These are phyloP conservation scores for Saussurea involucrata DNA, from an alignment of 129 eudicot genomes.

Conservation along the genomic window DNA sequence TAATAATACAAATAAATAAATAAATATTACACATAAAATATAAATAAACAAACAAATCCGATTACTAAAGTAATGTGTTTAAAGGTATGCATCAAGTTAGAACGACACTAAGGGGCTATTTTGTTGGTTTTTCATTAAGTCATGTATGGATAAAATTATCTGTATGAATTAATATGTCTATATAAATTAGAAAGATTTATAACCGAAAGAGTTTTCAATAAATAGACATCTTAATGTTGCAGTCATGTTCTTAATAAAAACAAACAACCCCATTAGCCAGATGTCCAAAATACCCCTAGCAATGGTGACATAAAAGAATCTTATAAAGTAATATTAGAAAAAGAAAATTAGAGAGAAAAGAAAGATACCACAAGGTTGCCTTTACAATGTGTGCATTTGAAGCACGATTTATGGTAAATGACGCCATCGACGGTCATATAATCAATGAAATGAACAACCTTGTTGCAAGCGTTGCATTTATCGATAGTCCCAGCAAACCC, in stretches of 20 bases:
- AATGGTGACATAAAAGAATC: background rate
- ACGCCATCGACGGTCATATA: conserved; percentile 69
- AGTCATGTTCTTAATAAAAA: background rate
- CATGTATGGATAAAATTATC: background rate
- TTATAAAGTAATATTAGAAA: background rate
- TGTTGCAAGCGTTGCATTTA: conserved; percentile 87
- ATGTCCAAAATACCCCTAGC: background rate
- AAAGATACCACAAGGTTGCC: conserved; percentile 79
- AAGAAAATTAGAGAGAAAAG: background rate
- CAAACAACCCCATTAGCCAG: background rate
- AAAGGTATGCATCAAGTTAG: background rate
- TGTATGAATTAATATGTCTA: too few relatives aligned
- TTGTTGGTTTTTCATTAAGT: background rate
- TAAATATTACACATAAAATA: background rate
- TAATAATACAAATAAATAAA: background rate
- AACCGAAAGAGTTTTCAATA: too few relatives aligned
- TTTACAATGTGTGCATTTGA: conserved; percentile 90
- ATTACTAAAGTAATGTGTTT: background rate
- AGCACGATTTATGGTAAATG: conserved; percentile 76
- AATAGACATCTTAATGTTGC: background rate
- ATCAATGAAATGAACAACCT: conserved; percentile 77
- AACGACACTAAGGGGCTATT: too few relatives aligned
- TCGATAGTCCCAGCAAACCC: conserved; percentile 83
- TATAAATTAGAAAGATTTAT: too few relatives aligned
- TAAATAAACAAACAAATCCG: background rate